A percentile compares a stretch with the other conserved stretches of the same genome.
phyloP scores from a whole-genome alignment of 306 rosid genomes.

The Luffa aegyptiaca region DNA sequence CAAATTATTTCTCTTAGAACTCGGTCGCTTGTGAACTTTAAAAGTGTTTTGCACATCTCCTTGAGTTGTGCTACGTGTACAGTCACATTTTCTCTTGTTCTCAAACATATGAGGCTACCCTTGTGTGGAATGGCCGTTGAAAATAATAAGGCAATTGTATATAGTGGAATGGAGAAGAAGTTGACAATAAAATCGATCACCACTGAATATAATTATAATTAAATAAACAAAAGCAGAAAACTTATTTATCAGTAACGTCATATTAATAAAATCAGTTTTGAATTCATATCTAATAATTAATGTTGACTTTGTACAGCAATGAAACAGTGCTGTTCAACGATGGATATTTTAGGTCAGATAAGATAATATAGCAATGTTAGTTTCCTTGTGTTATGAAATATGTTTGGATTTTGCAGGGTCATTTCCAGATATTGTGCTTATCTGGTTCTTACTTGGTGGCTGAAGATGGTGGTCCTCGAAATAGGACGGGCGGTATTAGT shows the following conservation, averaged over 20 bases:
- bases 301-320: background rate
- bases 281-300: background rate
- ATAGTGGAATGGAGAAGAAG: background rate
- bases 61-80: background rate
- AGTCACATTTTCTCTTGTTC: background rate
- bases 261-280: background rate
- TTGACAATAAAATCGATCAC: background rate
- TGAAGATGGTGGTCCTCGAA: slow-evolving; percentile 81
- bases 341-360: background rate
- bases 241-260: background rate
- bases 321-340: background rate
- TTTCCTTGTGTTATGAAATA: background rate
- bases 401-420: slow-evolving; percentile 48
- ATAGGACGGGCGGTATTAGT: slow-evolving; percentile 76
- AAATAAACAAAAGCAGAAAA: background rate
- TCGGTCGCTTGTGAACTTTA: background rate
- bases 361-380: background rate
- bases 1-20: background rate
- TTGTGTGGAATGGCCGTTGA: background rate
- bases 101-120: background rate
- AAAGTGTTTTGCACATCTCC: background rate
- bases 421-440: slow-evolving; percentile 80
- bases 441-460: slow-evolving; percentile 96
- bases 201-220: background rate
- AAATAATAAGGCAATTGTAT: background rate